phyloP scores from a whole-genome alignment of 305 asterid genomes.

The Lippia alba region DNA sequence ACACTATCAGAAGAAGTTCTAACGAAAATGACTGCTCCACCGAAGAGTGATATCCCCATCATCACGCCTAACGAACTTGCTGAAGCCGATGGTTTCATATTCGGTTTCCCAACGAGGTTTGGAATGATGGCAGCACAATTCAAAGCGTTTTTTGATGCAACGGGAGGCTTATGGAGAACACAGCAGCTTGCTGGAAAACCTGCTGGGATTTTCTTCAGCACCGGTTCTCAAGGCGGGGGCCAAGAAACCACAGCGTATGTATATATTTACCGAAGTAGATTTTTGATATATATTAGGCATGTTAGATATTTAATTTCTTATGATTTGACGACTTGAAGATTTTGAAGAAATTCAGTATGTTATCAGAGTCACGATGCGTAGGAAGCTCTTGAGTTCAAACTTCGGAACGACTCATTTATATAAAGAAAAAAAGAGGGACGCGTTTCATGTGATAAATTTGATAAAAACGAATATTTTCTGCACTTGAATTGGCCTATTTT shows the following conservation, averaged over 20 bases:
- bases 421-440: too few species aligned
- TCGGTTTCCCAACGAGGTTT: conserved; percentile 89
- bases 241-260: conserved; percentile 86
- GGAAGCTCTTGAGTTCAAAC: not conserved
- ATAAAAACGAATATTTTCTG: not conserved
- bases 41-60: conserved; percentile 66
- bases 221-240: conserved; percentile 94
- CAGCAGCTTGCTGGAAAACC: conserved; percentile 93
- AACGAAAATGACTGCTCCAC: conserved; percentile 80
- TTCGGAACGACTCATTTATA: too few species aligned
- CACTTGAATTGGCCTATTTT: not conserved
- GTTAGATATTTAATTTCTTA: not conserved
- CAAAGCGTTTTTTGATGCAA: conserved; percentile 84
- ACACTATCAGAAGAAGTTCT: conserved; percentile 80
- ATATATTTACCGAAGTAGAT: conserved; percentile 1
- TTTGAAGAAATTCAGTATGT: not conserved
- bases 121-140: conserved; percentile 95
- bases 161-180: conserved; percentile 86
- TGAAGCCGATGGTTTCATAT: conserved; percentile 81
- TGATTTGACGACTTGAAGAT: not conserved
- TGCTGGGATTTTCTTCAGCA: conserved; percentile 87
- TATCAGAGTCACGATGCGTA: not conserved
- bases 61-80: conserved; percentile 75
- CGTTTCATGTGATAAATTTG: too few species aligned
- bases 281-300: not conserved